Base-by-base conservation (phyloP, 768 basidiomycete genomes). In the Kwoniella newhampshirensis region DNA sequence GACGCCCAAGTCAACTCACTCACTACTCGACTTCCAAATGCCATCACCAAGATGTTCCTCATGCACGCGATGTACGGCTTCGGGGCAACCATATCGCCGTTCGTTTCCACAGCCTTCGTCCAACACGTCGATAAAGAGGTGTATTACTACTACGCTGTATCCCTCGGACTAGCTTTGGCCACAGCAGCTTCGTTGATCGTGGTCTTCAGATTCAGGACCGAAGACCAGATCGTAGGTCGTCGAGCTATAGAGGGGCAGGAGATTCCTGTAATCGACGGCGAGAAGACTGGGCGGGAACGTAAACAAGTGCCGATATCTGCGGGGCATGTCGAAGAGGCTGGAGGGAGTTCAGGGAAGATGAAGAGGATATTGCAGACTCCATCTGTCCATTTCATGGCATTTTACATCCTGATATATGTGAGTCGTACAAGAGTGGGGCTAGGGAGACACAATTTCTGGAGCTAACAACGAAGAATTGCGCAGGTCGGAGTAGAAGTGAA, bases 21-120 rank as follows among this genome's bases (percentile, higher is more conserved):
- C 27, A 76, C 80, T 1, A 79, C 80, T 0, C 74, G 78, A 21
- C 62, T 83, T 17, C 78, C 77, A 4, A 74, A 79, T 41, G 70
- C 77, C 11, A 71, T 74, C 37, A 54, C 73, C n/a, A 81, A 81
- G 53, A 73, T 75, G 71, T 71, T 67, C 52, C 50, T 73, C 30
- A 41, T 68, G 30, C 73, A 75, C 62, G 65, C 59, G 3, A 43
- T 59, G 23, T 69, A 70, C 58, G 78, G 80, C 25, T 63, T 78
- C n/a, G 83, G 83, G 0, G 83, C 82, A 1, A 78, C 83, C 51
- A 72, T 79, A 5, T 76, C 89, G 0, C 91, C 91, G 2, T 80
- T 93, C 17, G 83, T 86, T 0, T 82, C 90, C 0, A 93, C 91
- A 0, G 87, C 90, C 55, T 92, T 93, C 62, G 80, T 67, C 36